These are phyloP conservation scores for Eutrema heterophyllum DNA, from an alignment of 345 rosid species.

Conservation along the genomic window DNA sequence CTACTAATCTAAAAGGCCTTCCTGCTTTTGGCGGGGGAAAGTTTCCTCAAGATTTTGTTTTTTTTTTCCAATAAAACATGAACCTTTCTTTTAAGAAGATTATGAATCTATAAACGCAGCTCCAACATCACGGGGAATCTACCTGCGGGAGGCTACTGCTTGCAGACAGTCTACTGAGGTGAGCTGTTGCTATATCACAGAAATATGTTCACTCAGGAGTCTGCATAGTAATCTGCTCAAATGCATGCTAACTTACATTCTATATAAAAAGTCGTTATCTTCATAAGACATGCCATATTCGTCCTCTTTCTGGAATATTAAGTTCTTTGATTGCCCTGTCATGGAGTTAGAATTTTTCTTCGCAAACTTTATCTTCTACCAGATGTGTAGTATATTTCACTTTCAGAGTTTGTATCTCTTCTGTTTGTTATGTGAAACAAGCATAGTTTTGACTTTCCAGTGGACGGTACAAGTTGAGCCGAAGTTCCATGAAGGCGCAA, in stretches of 20 bases:
- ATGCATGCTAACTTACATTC: conserved; percentile 4
- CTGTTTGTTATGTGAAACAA: conserved; percentile 21
- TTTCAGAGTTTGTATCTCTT: not conserved
- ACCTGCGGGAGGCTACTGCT: conserved; percentile 73
- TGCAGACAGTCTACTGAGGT: conserved; percentile 82
- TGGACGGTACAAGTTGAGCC: conserved; percentile 94
- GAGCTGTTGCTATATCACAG: conserved; percentile 17
- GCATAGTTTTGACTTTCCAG: conserved; percentile 41
- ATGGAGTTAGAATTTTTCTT: conserved; percentile 5
- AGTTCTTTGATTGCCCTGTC: not conserved
- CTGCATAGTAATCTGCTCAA: conserved; percentile 12
- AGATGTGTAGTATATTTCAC: conserved; percentile 4
- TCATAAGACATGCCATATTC: not conserved
- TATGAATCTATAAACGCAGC: conserved; percentile 44
- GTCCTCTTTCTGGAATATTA: not conserved
- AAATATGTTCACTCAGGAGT: not conserved
- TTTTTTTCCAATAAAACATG: not conserved
- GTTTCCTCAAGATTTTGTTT: not conserved
- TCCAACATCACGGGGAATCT: conserved; percentile 80
- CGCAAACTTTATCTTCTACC: not conserved
- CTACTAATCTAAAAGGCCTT: not conserved
- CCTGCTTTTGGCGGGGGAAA: not conserved
- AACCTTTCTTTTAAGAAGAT: not conserved
- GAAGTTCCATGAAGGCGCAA: conserved; percentile 91
- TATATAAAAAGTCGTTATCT: not conserved